Conservation (phyloP, 2,329 filamentous ascomycete species). For the Claviceps sp. region DNA sequence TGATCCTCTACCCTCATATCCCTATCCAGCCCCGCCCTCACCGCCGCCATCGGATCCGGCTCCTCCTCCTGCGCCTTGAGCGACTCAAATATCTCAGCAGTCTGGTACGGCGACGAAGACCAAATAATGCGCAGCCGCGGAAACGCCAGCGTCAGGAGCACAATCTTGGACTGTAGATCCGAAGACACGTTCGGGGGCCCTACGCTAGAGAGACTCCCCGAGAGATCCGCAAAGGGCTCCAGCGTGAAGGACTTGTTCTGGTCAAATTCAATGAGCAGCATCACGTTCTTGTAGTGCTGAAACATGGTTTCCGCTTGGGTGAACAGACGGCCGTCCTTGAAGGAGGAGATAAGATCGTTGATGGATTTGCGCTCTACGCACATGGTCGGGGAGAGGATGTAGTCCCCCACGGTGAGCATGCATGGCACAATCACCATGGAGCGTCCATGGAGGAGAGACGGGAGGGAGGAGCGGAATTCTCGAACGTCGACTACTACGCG, state of each 20-base stretch:
- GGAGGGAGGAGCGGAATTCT: slow-evolving; percentile 86
- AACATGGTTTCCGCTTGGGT: slow-evolving; percentile 91
- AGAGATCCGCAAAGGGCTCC: slow-evolving; percentile 60
- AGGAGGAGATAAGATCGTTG: slow-evolving; percentile 78
- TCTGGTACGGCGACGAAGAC: slow-evolving; percentile 88
- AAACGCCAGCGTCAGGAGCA: slow-evolving; percentile 84
- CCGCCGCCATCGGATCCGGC: slow-evolving; percentile 79
- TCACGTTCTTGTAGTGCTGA: slow-evolving; percentile 74
- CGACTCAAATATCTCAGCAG: slow-evolving; percentile 89
- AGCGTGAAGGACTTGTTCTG: slow-evolving; percentile 95
- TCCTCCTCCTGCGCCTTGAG: slow-evolving; percentile 83
- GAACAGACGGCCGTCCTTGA: slow-evolving; percentile 83
- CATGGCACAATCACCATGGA: slow-evolving; percentile 84
- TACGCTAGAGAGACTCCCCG: slow-evolving; percentile 47
- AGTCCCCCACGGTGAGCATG: slow-evolving; percentile 93
- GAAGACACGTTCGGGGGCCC: slow-evolving; percentile 44
- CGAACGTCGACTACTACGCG: slow-evolving; percentile 90
- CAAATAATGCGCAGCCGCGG: slow-evolving; percentile 84
- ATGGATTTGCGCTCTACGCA: slow-evolving; percentile 93
- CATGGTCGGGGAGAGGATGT: slow-evolving; percentile 80
- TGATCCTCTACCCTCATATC: slow-evolving; percentile 48
- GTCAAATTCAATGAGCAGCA: slow-evolving; percentile 96
- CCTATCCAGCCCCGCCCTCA: slow-evolving; percentile 58
- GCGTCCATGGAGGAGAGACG: slow-evolving; percentile 79
- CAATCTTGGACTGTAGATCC: slow-evolving; percentile 83